A percentile compares a stretch with the other conserved stretches of the same genome.
These are phyloP conservation scores for Pelargonium fulgidum DNA, from an alignment of 441 rosid species.

Conservation along the genomic window DNA sequence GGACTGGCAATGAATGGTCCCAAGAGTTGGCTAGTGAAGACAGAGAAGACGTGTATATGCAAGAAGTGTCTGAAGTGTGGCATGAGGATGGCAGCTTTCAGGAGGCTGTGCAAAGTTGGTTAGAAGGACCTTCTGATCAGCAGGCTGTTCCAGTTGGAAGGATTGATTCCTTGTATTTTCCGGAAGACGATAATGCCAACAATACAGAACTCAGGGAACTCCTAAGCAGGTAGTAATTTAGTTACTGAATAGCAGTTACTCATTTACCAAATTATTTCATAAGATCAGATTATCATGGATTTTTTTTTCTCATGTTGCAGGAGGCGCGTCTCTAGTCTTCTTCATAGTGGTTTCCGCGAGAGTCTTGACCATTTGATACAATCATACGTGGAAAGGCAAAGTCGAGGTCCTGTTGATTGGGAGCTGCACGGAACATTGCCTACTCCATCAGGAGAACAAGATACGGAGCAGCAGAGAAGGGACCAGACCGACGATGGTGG, in stretches of 20 bases:
- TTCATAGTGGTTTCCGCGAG: constrained; percentile 78
- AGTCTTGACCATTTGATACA: constrained; percentile 77
- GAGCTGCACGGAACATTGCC: constrained; percentile 53
- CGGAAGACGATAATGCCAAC: constrained; percentile 55
- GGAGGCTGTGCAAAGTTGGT: constrained; percentile 52
- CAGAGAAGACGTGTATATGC: constrained; percentile 29
- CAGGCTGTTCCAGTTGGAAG: constrained; percentile 42
- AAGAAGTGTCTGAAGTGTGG: constrained; percentile 39
- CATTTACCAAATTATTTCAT: constrained; percentile 10
- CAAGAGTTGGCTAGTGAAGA: constrained; percentile 34
- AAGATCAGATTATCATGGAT: constrained; percentile 15
- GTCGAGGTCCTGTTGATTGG: constrained; percentile 52
- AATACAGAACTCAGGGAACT: constrained; percentile 75
- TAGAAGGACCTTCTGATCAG: constrained; percentile 43
- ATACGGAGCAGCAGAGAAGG: constrained; percentile 45
- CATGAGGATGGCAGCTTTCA: constrained; percentile 38
- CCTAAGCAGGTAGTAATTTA: constrained; percentile 50
- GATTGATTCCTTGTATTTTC: constrained; percentile 39
- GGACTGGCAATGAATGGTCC: constrained; percentile 30
- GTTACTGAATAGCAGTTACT: background rate
- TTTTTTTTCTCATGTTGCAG: constrained; percentile 35
- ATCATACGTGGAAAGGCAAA: constrained; percentile 84
- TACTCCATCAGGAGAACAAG: constrained; percentile 36
- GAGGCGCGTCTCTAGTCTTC: constrained; percentile 93
- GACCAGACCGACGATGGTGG: constrained; percentile 43